phyloP scores from a whole-genome alignment of 352 stramenopile genomes.

The Detonula confervacea region DNA sequence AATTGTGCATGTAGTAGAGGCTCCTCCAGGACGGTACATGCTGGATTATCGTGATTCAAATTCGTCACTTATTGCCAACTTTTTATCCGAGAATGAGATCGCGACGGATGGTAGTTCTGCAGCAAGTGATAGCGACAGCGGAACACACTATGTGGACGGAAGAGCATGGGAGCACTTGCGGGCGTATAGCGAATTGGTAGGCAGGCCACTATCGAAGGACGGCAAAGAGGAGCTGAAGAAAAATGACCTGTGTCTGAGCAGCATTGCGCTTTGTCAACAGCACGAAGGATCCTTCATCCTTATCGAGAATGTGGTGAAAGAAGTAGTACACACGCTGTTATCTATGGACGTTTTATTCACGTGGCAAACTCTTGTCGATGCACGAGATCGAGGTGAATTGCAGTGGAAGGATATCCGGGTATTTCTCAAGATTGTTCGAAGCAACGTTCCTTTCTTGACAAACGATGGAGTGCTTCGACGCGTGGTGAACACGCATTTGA shows the following conservation, averaged over 20 bases:
- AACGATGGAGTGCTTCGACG: constrained; percentile 16
- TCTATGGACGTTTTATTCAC: constrained; percentile 9
- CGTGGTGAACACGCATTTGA: constrained; percentile 17
- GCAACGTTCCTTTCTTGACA: constrained; percentile 1
- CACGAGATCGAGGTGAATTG: background rate
- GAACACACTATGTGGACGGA: constrained; percentile 11
- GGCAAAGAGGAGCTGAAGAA: background rate
- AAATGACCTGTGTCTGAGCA: too few relatives aligned
- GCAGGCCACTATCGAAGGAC: background rate
- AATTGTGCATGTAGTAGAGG: constrained; percentile 11
- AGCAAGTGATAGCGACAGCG: background rate
- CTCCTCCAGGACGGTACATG: constrained; percentile 7
- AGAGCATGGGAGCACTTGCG: constrained; percentile 7
- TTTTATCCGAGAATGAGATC: constrained; percentile 2
- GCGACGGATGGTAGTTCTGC: background rate
- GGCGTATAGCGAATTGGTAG: constrained; percentile 8
- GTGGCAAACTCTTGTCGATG: constrained; percentile 3
- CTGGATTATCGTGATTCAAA: constrained; percentile 15
- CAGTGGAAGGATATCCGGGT: constrained; percentile 24
- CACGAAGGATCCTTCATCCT: constrained; percentile 4
- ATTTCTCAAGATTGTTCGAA: background rate
- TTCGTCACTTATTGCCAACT: background rate
- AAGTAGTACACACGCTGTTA: constrained; percentile 19
- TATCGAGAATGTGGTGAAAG: background rate
- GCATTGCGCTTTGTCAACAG: background rate